Evolutionary conservation across 176 grass and related monocot species (phyloP).

Genomic region (Alloteropsis semialata): DNA sequence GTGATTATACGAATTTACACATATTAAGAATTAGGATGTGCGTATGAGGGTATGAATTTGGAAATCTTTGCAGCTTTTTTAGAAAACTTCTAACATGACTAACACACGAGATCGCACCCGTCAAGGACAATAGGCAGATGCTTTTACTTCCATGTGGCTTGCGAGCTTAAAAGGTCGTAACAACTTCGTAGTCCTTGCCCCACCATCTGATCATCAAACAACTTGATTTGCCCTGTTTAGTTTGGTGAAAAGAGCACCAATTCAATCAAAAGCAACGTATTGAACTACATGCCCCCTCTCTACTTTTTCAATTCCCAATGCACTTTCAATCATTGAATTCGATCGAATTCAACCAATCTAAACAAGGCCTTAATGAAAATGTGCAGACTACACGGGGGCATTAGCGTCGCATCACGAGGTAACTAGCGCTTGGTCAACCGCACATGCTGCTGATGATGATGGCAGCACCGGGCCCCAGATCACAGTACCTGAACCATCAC

Average conservation of each 20-base stretch:
- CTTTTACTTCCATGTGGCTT: background rate
- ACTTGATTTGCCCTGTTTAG: no score
- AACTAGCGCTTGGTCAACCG: background rate
- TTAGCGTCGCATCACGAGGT: background rate
- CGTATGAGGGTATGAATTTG: background rate
- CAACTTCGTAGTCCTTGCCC: background rate
- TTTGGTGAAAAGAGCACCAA: no score
- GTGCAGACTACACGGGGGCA: background rate
- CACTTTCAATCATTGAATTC: no score
- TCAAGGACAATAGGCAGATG: background rate
- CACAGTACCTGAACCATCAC: background rate
- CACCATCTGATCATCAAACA: background rate
- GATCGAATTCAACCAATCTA: no score
- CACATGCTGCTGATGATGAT: background rate
- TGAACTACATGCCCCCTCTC: no score
- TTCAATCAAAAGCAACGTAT: no score
- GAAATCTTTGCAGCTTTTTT: background rate
- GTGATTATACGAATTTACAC: no score
- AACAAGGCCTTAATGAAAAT: no score
- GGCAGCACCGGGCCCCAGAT: background rate
- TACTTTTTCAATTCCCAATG: no score
- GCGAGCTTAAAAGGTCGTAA: background rate
- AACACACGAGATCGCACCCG: background rate
- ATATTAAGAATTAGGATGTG: background rate
- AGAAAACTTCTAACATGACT: background rate